phyloP scores from a whole-genome alignment of 1,284 basidiomycete species.

The Ganoderma sp. region DNA sequence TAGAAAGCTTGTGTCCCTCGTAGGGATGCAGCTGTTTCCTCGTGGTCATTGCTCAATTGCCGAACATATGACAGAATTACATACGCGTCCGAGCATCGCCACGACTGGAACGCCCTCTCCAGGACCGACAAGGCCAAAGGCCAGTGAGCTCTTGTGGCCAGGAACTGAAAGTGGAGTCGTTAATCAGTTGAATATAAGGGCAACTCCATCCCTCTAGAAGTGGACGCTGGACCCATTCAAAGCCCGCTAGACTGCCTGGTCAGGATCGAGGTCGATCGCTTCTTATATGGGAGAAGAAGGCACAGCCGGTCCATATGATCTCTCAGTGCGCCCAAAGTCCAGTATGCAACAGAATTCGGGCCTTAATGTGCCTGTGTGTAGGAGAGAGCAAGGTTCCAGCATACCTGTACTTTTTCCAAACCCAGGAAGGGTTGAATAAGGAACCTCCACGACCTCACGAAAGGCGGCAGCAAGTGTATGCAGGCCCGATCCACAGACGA shows the following conservation, averaged over 20 bases:
- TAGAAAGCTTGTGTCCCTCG: constrained; percentile 73
- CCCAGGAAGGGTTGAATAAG: constrained; percentile 66
- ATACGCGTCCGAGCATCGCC: constrained; percentile 83
- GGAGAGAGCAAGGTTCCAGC: constrained; percentile 24
- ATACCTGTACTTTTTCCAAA: constrained; percentile 78
- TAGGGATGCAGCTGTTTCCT: constrained; percentile 77
- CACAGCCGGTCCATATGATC: no score
- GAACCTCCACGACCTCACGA: constrained; percentile 59
- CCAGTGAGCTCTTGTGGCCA: constrained; percentile 79
- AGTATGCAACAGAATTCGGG: background rate
- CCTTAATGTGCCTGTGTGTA: background rate
- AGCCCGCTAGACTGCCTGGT: no score
- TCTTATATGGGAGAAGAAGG: no score
- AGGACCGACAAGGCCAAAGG: constrained; percentile 75
- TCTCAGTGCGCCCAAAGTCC: background rate
- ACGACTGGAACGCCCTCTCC: constrained; percentile 71
- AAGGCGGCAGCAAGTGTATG: constrained; percentile 67
- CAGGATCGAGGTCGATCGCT: no score
- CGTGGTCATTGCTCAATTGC: background rate
- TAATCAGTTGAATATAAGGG: background rate
- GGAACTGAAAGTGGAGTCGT: constrained; percentile 50
- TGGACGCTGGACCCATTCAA: no score
- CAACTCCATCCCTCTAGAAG: background rate
- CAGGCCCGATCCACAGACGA: constrained; percentile 80
- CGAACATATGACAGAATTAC: background rate